Conservation (phyloP, 805 yeast genomes). For the Kuraishia cidri region DNA sequence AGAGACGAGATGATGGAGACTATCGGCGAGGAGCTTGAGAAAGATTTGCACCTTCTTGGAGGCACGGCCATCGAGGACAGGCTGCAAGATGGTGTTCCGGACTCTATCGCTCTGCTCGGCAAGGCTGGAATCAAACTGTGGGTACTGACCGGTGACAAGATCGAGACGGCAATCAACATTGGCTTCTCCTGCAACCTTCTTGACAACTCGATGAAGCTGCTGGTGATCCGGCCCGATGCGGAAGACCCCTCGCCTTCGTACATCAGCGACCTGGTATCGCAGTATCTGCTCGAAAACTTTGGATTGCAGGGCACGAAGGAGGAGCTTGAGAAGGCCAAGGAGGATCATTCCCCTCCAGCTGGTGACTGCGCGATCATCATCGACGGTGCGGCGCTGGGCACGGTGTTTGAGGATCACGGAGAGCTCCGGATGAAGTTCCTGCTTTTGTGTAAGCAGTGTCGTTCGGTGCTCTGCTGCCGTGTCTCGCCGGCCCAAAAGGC, state of each 20-base stretch:
- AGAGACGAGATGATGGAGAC: conserved; percentile 49
- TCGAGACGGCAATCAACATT: conserved; percentile 78
- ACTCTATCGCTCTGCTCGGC: conserved; percentile 54
- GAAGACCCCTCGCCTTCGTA: conserved; percentile 12
- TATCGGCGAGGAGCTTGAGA: conserved; percentile 53
- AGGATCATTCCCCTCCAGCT: conserved; percentile 58
- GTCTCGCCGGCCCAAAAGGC: conserved; percentile 85
- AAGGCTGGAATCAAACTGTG: conserved; percentile 74
- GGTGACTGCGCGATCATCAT: conserved; percentile 52
- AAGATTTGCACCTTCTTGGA: conserved; percentile 48
- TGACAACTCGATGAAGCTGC: conserved; percentile 57
- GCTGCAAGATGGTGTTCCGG: conserved; percentile 73
- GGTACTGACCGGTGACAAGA: conserved; percentile 79
- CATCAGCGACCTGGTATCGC: conserved; percentile 23
- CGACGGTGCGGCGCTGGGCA: conserved; percentile 58
- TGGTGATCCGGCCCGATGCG: conserved; percentile 39
- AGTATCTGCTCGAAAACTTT: conserved; percentile 39
- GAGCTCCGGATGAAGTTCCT: conserved; percentile 44
- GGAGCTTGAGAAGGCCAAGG: conserved; percentile 39
- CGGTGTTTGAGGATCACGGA: conserved; percentile 26
- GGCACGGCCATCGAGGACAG: conserved; percentile 81
- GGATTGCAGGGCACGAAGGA: conserved; percentile 29
- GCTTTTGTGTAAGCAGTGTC: conserved; percentile 65
- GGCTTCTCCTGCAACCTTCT: conserved; percentile 73
- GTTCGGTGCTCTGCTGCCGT: conserved; percentile 74